These are phyloP conservation scores for Phytophthora parvispora DNA, from an alignment of 352 stramenopile species.

Conservation along the genomic window DNA sequence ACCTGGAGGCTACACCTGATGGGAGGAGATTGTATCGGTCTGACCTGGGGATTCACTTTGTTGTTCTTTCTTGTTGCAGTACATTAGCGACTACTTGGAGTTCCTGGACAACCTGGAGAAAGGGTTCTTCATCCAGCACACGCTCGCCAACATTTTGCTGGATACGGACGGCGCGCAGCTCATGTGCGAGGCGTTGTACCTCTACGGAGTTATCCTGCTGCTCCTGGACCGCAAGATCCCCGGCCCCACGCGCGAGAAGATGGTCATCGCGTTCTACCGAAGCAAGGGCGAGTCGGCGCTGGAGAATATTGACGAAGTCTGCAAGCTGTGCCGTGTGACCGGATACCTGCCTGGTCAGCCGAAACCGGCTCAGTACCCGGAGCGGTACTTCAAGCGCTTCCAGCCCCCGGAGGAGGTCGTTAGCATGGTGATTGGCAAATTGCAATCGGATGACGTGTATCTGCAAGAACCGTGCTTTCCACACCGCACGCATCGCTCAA, in stretches of 20 bases:
- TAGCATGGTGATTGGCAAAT: constrained; percentile 94
- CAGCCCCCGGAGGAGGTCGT: constrained; percentile 90
- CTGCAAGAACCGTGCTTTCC: constrained; percentile 93
- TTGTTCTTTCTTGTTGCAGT: constrained; percentile 49
- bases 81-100: constrained; percentile 93
- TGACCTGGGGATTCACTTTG: neutral
- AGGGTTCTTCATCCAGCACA: constrained; percentile 97
- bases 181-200: constrained; percentile 95
- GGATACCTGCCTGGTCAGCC: constrained; percentile 89
- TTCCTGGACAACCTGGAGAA: constrained; percentile 94
- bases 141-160: constrained; percentile 95
- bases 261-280: constrained; percentile 92
- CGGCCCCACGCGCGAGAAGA: constrained; percentile 90
- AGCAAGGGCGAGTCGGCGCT: constrained; percentile 91
- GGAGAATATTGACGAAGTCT: constrained; percentile 94
- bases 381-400: constrained; percentile 92
- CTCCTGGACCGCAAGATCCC: constrained; percentile 95
- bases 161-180: constrained; percentile 95
- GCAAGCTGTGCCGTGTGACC: constrained; percentile 91
- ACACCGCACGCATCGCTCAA: constrained; percentile 94
- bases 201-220: constrained; percentile 96
- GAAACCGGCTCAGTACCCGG: constrained; percentile 89
- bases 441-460: constrained; percentile 97
- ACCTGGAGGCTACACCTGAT: neutral
- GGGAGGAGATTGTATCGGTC: neutral